Evolutionary conservation across 108 stramenopile species (phyloP), one percentile per base, ranked within the genome.

Genomic region (Pseudonitzschia delicatissima): DNA sequence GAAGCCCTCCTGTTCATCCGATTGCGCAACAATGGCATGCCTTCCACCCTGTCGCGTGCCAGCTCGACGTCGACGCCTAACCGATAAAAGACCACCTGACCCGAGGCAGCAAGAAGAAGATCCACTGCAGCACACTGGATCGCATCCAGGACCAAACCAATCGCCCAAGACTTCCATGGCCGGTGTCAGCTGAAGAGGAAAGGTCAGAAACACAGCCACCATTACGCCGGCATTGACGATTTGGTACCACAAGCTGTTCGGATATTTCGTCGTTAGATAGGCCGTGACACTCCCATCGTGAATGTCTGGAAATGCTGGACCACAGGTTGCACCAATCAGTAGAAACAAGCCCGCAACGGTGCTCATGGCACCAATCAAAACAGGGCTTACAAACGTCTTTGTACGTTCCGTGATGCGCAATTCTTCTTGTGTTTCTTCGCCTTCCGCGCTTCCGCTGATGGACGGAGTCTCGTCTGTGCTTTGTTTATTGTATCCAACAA

Each of bases 141-240:
- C 64, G 28, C 29, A 33, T 48, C 31, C 34, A 0, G 15, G 17
- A 15, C 20, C 51, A 20, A 73, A 53, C 72, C 72, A 79, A 29
- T 74, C 68, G 15, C 74, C 73, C 58, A 74, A 28, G 1, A 79
- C 77, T 57, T 79, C 68, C 68, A 79, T 68, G 0, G 77, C 77
- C 6, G 77, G 77, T 21, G 72, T 71, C 27, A 79, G 35, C 39
- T 79, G 77, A 52, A 79, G 33, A 0, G 77, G 77, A 60, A 79
- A 79, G 0, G 77, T 79, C n/a, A 69, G 45, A 55, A 62, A 62
- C 3, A 79, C 73, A 0, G 77, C 77, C 20, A 74, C n/a, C 62
- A 70, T 70, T 18, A 79, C 77, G 40, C 73, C 26, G 64, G 37
- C 35, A 61, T 79, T 74, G 33, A 79, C 69, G 7, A 74, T 21